Conservation (phyloP, 192 early-diverging fungal species). For the Linnemannia hyalina region DNA sequence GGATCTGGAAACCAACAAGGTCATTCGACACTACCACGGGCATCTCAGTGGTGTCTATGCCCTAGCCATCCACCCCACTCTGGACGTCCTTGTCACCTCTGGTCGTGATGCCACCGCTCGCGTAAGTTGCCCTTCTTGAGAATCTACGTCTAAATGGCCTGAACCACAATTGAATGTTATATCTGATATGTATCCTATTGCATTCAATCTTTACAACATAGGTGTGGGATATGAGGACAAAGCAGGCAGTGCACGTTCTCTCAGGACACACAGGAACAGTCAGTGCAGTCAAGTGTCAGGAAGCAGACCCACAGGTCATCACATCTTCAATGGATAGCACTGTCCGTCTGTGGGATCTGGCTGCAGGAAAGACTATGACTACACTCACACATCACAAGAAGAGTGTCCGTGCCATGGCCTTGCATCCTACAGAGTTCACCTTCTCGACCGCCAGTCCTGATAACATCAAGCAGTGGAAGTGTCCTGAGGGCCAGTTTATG, state of each 20-base stretch:
- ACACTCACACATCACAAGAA: conserved; percentile 99
- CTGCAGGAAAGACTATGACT: conserved; percentile 94
- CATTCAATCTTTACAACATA: conserved; percentile 18
- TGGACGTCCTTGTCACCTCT: conserved; percentile 94
- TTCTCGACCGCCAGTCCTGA: conserved; percentile 93
- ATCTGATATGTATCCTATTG: conserved; percentile 10
- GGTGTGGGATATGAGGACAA: conserved; percentile 99
- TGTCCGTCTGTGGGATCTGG: conserved; percentile 95
- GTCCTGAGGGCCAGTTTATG: conserved; percentile 92
- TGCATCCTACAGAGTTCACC: conserved; percentile 94
- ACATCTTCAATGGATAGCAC: conserved; percentile 95
- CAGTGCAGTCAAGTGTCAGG: conserved; percentile 89
- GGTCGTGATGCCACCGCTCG: conserved; percentile 95
- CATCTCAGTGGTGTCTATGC: conserved; percentile 96
- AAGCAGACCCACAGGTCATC: conserved; percentile 96
- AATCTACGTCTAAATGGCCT: background rate
- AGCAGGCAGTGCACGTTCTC: conserved; percentile 89
- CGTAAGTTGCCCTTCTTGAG: conserved; percentile 60
- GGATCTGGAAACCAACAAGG: conserved; percentile 99
- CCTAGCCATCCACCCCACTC: conserved; percentile 91
- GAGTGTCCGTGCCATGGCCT: conserved; percentile 89
- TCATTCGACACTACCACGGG: conserved; percentile 98
- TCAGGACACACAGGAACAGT: conserved; percentile 92
- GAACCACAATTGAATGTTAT: background rate
- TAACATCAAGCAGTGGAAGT: conserved; percentile 98